Base-by-base conservation (phyloP, 306 rosid genomes). In the Hippophae rhamnoides region DNA sequence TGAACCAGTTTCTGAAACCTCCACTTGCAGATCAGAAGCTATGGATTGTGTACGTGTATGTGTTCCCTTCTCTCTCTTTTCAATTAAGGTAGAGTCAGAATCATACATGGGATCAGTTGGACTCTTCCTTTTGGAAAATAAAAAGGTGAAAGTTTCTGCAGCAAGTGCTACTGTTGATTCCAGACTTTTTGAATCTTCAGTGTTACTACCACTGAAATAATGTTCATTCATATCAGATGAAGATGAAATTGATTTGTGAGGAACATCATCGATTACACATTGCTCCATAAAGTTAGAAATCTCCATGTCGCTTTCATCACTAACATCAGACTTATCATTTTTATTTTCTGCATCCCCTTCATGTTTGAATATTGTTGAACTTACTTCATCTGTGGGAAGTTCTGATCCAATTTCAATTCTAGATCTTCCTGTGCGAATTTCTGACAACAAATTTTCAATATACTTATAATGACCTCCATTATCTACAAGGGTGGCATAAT, bases 21-120 rank as follows among this genome's bases (percentile, higher is more conserved):
- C 99, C 41, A 93, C 99, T 73, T 93, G 95, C 60, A 88, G 26
- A 52, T 93, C 99, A 66, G 99, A 93, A 56, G 99, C 97, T 52
- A 93, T 81, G 60, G 95, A 93, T 65, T 51, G 74, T 9, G 90
- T 69, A 41, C 81, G 87, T 1, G 86, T 84, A 47, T 85, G 95
- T 83, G 84, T 0, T 79, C 78, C 54, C 44, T 52, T 62, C 69
- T 76, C 60, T 72, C 67, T 18, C 68, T 66, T 76, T 23, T 63
- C 72, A 38, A 52, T 8, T 61, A 76, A 57, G 50, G 64, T 73
- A 27, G 89, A 73, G 63, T 80, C 44, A 45, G 54, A 60, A 3
- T 73, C 82, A 64, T 47, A 62, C 0, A 66, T 41, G 48, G 72
- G 59, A 13, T 83, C 89, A 18, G 57, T 62, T 9, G 43, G 50